A percentile compares a stretch with the other conserved stretches of the same genome.
These are phyloP conservation scores for Cladosporium sp. DNA, from an alignment of 2,329 filamentous ascomycete species.

Conservation along the genomic window DNA sequence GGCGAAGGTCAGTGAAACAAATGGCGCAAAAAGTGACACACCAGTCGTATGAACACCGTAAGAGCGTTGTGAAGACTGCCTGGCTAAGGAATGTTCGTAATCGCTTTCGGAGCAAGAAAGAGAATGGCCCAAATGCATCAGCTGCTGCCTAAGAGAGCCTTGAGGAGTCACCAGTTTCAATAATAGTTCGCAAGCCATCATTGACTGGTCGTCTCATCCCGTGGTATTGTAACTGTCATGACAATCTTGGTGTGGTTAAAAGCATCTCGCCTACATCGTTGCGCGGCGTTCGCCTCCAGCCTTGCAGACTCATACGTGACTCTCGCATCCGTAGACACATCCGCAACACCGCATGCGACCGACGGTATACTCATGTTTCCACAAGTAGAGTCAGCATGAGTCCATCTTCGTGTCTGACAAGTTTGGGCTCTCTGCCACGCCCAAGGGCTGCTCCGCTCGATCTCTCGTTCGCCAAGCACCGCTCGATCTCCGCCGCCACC, in stretches of 20 bases:
- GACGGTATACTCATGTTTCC: neutral
- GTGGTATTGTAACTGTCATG: neutral
- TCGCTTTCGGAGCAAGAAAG: neutral
- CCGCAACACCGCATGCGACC: constrained; percentile 12
- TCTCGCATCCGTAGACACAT: neutral
- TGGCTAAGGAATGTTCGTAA: neutral
- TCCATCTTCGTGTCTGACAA: neutral
- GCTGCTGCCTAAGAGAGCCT: neutral
- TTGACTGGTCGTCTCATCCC: neutral
- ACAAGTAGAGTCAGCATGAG: neutral
- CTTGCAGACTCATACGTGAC: neutral
- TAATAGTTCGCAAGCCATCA: neutral
- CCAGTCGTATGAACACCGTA: neutral
- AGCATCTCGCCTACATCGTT: neutral
- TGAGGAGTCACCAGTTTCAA: neutral
- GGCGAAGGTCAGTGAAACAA: neutral
- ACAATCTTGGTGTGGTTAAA: neutral
- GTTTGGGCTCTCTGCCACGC: neutral
- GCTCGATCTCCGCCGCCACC: neutral
- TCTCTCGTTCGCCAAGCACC: constrained; percentile 9
- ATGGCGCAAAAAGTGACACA: neutral
- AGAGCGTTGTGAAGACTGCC: neutral
- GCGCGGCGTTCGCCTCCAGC: neutral
- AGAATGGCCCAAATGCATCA: neutral
- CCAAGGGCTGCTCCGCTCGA: neutral